phyloP scores from a whole-genome alignment of 2,329 filamentous ascomycete species.

The Tolypocladium cylindrosporum region DNA sequence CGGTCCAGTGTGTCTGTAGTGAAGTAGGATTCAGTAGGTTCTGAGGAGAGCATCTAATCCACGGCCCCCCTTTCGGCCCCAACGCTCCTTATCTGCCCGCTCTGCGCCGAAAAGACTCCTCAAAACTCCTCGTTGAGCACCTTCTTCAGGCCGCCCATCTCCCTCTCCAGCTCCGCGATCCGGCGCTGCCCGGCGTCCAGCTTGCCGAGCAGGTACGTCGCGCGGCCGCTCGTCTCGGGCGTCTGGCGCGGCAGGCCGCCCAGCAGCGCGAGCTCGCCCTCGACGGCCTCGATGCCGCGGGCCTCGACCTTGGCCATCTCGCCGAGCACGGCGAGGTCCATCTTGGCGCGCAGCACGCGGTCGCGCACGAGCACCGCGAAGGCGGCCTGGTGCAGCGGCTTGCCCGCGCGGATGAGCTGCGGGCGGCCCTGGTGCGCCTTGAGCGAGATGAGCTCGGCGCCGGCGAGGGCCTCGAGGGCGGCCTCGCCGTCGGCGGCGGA shows the following conservation, averaged over 20 bases:
- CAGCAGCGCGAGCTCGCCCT: conserved; percentile 65
- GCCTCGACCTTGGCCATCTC: conserved; percentile 65
- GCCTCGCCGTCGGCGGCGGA: conserved; percentile 54
- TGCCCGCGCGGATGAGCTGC: conserved; percentile 65
- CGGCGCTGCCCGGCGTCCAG: conserved; percentile 63
- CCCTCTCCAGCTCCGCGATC: conserved; percentile 62
- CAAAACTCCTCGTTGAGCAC: conserved; percentile 28
- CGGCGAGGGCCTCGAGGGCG: conserved; percentile 70
- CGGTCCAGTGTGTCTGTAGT: background rate
- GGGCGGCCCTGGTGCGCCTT: conserved; percentile 66
- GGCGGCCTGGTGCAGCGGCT: conserved; percentile 77
- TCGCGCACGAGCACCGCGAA: conserved; percentile 67
- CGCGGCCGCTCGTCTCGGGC: conserved; percentile 52
- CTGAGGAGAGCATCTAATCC: background rate
- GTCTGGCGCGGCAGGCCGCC: conserved; percentile 62
- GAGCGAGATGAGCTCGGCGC: conserved; percentile 77
- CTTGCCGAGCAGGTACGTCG: conserved; percentile 66
- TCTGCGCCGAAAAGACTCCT: background rate
- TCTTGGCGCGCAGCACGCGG: conserved; percentile 58
- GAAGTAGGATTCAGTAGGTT: background rate
- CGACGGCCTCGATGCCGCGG: conserved; percentile 65
- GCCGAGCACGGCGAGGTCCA: conserved; percentile 61
- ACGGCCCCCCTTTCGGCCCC: background rate
- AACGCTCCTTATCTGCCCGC: background rate
- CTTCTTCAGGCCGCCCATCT: conserved; percentile 65